A percentile compares a stretch with the other conserved stretches of the same genome.
phyloP scores from a whole-genome alignment of 177 flowering plant genomes.

The Vitis hybrid region DNA sequence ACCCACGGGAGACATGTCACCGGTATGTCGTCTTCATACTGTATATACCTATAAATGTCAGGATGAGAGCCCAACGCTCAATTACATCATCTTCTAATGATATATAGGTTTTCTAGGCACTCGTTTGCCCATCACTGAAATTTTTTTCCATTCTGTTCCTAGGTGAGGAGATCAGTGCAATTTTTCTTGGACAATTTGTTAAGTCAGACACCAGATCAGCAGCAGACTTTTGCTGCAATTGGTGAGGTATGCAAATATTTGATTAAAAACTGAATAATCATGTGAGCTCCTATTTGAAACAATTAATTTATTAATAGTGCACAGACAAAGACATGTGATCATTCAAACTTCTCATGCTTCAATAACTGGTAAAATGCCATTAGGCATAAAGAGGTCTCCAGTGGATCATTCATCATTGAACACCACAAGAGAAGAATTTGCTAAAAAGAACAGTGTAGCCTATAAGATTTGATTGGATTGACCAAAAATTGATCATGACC shows the following conservation, averaged over 20 bases:
- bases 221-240: constrained; percentile 80
- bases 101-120: neutral
- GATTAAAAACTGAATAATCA: neutral
- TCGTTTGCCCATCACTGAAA: neutral
- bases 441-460: too few relatives aligned
- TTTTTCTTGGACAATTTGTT: constrained; percentile 84
- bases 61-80: neutral
- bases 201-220: constrained; percentile 77
- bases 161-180: constrained; percentile 94
- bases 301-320: too few relatives aligned
- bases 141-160: neutral
- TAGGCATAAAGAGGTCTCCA: too few relatives aligned
- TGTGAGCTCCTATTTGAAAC: neutral
- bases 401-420: too few relatives aligned
- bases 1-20: constrained; percentile 90
- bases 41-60: neutral
- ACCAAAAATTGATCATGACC: too few relatives aligned
- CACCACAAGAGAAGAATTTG: too few relatives aligned
- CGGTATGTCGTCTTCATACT: constrained; percentile 46
- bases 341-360: too few relatives aligned
- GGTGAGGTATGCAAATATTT: constrained; percentile 70
- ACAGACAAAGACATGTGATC: too few relatives aligned
- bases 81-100: neutral
- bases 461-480: too few relatives aligned
- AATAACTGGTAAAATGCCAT: too few relatives aligned